These are phyloP conservation scores for Claviceps maximensis DNA, from an alignment of 2,329 filamentous ascomycete genomes.

Conservation along the genomic window DNA sequence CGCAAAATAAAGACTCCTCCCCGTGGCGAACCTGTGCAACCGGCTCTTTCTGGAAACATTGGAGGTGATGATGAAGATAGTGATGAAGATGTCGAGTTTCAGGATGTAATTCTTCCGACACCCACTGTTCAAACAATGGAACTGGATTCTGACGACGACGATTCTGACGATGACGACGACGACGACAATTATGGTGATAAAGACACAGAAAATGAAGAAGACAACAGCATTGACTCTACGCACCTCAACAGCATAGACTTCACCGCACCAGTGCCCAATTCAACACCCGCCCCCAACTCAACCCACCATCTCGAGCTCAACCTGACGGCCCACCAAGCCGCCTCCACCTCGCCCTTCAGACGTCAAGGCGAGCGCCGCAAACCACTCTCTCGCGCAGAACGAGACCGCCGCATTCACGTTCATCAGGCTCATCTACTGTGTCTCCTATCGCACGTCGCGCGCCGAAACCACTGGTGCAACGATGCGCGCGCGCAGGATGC, in stretches of 20 bases:
- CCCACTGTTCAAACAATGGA: constrained; percentile 39
- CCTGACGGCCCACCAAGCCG: constrained; percentile 31
- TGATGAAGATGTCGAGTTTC: constrained; percentile 33
- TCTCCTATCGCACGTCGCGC: constrained; percentile 61
- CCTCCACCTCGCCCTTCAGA: constrained; percentile 17
- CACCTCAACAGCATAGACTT: constrained; percentile 38
- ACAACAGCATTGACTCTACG: constrained; percentile 11
- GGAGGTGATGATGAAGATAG: constrained; percentile 17
- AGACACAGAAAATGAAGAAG: constrained; percentile 26
- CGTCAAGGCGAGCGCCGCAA: constrained; percentile 30
- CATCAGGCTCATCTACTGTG: constrained; percentile 82
- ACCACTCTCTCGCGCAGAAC: constrained; percentile 40
- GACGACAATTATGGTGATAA: constrained; percentile 29
- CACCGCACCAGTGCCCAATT: constrained; percentile 14
- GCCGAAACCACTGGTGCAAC: constrained; percentile 84
- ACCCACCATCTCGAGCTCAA: constrained; percentile 36
- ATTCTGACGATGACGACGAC: constrained; percentile 26
- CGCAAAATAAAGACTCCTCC: neutral
- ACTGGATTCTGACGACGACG: constrained; percentile 33
- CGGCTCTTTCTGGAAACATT: neutral
- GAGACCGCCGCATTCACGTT: constrained; percentile 50
- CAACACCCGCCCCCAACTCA: constrained; percentile 11
- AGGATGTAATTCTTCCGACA: constrained; percentile 34
- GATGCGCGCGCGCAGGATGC: constrained; percentile 52
- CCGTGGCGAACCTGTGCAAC: neutral